Conservation (phyloP, 768 basidiomycete species). For the Leucocoprinus birnbaumii region DNA sequence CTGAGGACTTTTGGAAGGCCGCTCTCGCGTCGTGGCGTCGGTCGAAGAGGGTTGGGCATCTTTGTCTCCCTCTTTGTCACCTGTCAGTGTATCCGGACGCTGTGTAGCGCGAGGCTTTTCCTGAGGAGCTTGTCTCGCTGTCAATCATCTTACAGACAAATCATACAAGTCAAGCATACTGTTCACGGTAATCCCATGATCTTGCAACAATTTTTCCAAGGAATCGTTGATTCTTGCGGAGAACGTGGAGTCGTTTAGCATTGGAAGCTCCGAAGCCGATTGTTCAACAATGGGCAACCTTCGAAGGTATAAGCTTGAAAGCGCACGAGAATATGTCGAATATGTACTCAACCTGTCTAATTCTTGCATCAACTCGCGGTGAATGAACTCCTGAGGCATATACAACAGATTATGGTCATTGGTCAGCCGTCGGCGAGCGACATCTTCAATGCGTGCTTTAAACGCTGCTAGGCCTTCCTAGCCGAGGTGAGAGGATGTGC, state of each 20-base stretch:
- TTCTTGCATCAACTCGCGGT: conserved; percentile 67
- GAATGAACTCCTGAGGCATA: conserved; percentile 48
- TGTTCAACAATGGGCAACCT: conserved; percentile 13
- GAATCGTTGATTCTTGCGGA: conserved; percentile 5
- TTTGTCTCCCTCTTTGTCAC: neutral
- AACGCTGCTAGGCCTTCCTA: conserved; percentile 55
- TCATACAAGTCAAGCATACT: neutral
- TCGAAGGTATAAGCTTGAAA: neutral
- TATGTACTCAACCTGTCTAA: conserved; percentile 52
- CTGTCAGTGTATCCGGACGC: neutral
- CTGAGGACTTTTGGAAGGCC: neutral
- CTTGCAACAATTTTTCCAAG: conserved; percentile 11
- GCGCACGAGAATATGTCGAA: neutral
- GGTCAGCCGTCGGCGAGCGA: conserved; percentile 52
- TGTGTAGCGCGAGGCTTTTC: neutral
- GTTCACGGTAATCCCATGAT: conserved; percentile 6
- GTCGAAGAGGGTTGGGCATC: neutral
- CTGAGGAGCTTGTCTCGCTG: neutral
- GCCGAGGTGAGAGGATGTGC: neutral
- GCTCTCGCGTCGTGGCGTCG: neutral
- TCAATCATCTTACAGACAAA: neutral
- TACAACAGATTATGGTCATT: conserved; percentile 53
- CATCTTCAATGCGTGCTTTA: conserved; percentile 58
- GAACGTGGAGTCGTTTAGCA: conserved; percentile 10
- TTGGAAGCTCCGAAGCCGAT: conserved; percentile 10